These are phyloP conservation scores for Pulveroboletus sp. DNA, from an alignment of 768 basidiomycete genomes.

Conservation along the genomic window DNA sequence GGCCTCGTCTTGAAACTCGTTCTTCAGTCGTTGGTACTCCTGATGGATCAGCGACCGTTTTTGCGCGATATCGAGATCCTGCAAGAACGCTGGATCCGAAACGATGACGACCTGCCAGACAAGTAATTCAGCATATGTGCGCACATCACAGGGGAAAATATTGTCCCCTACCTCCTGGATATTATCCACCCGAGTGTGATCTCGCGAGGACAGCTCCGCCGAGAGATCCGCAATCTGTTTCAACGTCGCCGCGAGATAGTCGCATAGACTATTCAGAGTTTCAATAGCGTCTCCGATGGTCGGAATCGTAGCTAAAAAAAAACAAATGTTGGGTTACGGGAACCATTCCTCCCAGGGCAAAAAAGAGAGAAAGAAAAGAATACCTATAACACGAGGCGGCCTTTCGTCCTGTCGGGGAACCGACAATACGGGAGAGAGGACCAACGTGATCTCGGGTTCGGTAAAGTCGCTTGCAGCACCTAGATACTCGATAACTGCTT, in stretches of 20 bases:
- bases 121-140: background rate
- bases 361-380: background rate
- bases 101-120: slow-evolving; percentile 42
- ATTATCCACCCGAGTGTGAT: slow-evolving; percentile 67
- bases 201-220: slow-evolving; percentile 65
- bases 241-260: slow-evolving; percentile 54
- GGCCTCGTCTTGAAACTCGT: slow-evolving; percentile 40
- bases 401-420: slow-evolving; percentile 55
- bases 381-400: slow-evolving; percentile 53
- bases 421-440: slow-evolving; percentile 63
- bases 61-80: slow-evolving; percentile 64
- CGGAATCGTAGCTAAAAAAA: slow-evolving; percentile 58
- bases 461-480: slow-evolving; percentile 71
- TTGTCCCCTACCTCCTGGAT: slow-evolving; percentile 55
- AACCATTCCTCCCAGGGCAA: background rate
- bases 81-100: slow-evolving; percentile 51
- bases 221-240: slow-evolving; percentile 65
- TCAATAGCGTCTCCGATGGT: slow-evolving; percentile 71
- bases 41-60: slow-evolving; percentile 62
- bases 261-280: slow-evolving; percentile 56
- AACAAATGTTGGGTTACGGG: background rate
- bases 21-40: slow-evolving; percentile 48
- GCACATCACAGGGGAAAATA: background rate
- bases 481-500: slow-evolving; percentile 61
- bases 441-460: slow-evolving; percentile 70